Evolutionary conservation across 371 early-diverging fungal genomes (phyloP), one percentile per base, ranked within the genome.

Genomic region (Rhizopus microsporus): DNA sequence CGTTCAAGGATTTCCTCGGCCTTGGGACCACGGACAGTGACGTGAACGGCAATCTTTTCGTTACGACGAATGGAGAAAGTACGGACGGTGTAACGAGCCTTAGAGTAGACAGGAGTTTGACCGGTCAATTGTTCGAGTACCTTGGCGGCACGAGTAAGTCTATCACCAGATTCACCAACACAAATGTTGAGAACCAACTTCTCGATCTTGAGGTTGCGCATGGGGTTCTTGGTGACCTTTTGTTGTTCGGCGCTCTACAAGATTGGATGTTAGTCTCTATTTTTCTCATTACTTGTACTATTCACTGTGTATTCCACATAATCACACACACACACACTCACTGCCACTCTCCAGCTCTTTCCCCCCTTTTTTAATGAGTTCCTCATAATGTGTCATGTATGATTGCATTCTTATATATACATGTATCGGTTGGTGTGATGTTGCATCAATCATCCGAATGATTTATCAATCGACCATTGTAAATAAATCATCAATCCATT

Each of bases 51-150:
- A 68, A 99, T 99, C 92, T 99, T 99, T 86, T 99, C 99, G 93
- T 99, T 99, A 91, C 99, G 93, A 83, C 99, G 93, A 81, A 99
- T 99, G 81, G 98, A 95, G 87, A 99, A 99, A 72, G 96, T 91
- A 84, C 99, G 93, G 82, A 99, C 97, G 47, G 99, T 99, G 85
- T 98, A 95, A 74, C 98, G 94, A 56, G 99, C 97, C 91, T 99
- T 99, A 78, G 98, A 96, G 88, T 93, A 94, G 71, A 98, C 95
- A 63, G 99, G 99, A 63, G 93, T 90, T 86, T 99, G 99, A 65
- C 99, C 99, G 68, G 99, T 98, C 69, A 99, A 87, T 85, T 99
- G 98, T 87, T 99, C 99, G 48, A 99, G 88, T 72, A 99, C 99
- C 91, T 99, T 99, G 76, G 97, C 97, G 68, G 99, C 99, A 87